Evolutionary conservation across 257 asterid species (phyloP).

Genomic region (Scutellaria minor): DNA sequence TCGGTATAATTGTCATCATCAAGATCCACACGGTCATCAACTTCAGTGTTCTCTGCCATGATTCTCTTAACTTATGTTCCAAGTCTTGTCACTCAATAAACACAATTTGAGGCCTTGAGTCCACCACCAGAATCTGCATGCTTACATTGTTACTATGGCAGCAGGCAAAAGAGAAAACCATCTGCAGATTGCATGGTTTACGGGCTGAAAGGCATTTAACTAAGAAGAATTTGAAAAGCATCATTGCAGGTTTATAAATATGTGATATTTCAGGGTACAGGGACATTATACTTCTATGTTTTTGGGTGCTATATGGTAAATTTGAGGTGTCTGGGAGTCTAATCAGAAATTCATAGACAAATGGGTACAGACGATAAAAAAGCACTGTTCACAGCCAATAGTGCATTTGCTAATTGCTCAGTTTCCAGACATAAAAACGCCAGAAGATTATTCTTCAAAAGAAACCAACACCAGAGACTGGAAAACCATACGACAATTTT

Average conservation of each 20-base stretch:
- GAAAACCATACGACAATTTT: slow-evolving; percentile 11
- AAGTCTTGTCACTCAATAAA: slow-evolving; percentile 54
- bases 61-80: slow-evolving; percentile 39
- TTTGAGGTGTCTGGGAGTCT: slow-evolving; percentile 36
- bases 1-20: slow-evolving; percentile 86
- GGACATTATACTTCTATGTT: slow-evolving; percentile 37
- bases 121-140: slow-evolving; percentile 57
- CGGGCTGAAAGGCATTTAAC: slow-evolving; percentile 48
- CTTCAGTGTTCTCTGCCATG: slow-evolving; percentile 86
- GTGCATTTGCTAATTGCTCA: slow-evolving; percentile 28
- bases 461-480: slow-evolving; percentile 33
- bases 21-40: slow-evolving; percentile 89
- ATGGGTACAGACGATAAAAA: slow-evolving; percentile 36
- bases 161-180: slow-evolving; percentile 43
- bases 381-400: slow-evolving; percentile 27
- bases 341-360: slow-evolving; percentile 35
- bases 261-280: slow-evolving; percentile 42
- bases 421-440: not conserved
- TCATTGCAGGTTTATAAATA: slow-evolving; percentile 37
- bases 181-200: slow-evolving; percentile 45
- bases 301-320: slow-evolving; percentile 36
- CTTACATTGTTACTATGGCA: slow-evolving; percentile 48
- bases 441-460: slow-evolving; percentile 26
- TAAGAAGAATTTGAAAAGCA: slow-evolving; percentile 40
- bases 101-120: slow-evolving; percentile 44